Conservation (phyloP, 352 stramenopile species). For the Phytophthora agathidicida region DNA sequence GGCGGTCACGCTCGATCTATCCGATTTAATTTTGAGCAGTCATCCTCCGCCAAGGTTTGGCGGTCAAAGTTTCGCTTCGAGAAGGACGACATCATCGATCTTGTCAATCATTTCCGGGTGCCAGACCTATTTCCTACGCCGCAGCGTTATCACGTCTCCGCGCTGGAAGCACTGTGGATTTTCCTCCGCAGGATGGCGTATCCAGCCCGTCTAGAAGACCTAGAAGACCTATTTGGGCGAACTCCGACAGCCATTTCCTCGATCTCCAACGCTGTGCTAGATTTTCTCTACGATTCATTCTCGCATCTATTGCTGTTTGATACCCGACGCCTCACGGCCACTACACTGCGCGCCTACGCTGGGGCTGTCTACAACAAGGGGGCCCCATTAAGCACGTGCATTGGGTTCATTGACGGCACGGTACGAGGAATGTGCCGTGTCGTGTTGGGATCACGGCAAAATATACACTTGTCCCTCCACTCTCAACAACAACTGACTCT, state of each 20-base stretch:
- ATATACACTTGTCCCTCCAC: too few species aligned
- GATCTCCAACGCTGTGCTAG: conserved; percentile 4
- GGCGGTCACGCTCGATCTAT: too few species aligned
- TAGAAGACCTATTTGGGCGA: conserved; percentile 5
- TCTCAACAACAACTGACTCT: too few species aligned
- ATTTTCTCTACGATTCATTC: conserved; percentile 3
- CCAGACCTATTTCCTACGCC: conserved; percentile 1
- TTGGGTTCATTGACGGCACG: conserved; percentile 9
- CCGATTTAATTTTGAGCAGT: not conserved
- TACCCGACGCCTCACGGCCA: not conserved
- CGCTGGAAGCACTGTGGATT: not conserved
- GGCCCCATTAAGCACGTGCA: not conserved
- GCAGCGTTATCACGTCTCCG: not conserved
- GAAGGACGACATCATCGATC: conserved; percentile 5
- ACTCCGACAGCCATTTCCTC: not conserved
- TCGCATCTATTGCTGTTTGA: conserved; percentile 1
- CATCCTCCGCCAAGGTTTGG: not conserved
- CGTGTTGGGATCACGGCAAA: too few species aligned
- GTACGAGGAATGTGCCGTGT: conserved; percentile 3
- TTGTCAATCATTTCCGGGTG: not conserved
- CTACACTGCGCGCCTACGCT: conserved; percentile 1
- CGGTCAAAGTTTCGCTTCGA: conserved; percentile 12
- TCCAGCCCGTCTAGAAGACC: conserved; percentile 6
- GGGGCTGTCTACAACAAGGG: not conserved
- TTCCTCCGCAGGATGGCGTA: conserved; percentile 11